Base-by-base conservation (phyloP, 495 filamentous ascomycete species). In the Aspergillus conjunctus region DNA sequence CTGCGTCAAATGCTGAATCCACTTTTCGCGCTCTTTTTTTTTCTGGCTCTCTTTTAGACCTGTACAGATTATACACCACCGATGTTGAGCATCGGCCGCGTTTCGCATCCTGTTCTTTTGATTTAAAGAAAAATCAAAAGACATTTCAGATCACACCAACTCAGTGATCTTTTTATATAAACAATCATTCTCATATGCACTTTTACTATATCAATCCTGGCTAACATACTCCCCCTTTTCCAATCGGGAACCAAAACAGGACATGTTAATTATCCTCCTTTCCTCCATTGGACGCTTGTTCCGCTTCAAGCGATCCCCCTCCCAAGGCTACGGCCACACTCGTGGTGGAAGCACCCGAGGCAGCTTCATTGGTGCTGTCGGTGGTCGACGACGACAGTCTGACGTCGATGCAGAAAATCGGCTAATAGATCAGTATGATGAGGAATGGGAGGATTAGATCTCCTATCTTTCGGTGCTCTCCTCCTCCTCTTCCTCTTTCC, bases 351-450 rank as follows among this genome's bases (percentile, higher is more conserved):
- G 77, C n/a, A 80, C 18, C 11, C 71, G 68, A 11, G 68, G 71
- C 50, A 68, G 70, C 18, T 70, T 77, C 44, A 70, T 73, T 37
- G 73, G 74, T 45, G 73, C 71, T 20, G 71, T 73, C 39, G 73
- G 75, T 50, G 73, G 73, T 17, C 71, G 71, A 15, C 79, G 71
- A 15, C 79, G 78, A 49, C 71, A 59, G 3, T 26, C 33, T 18
- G 46, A 37, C 7, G 33, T 43, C 6, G 78, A 76, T 56, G 69
- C 90, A 51, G 94, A 97, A 71, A 97, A 98, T 74, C 78, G 91
- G 57, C 74, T 98, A 64, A 98, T 98, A 67, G 94, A 98, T 75
- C 91, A 96, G 71, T 81, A 97, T 51, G 95, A 98, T 69, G 94
- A 98, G 72, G 92, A 97, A 71, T 98, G 78, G 78, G 77, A 79